These are phyloP conservation scores for Kuraishia borneana DNA, from an alignment of 805 yeast genomes.

Conservation along the genomic window DNA sequence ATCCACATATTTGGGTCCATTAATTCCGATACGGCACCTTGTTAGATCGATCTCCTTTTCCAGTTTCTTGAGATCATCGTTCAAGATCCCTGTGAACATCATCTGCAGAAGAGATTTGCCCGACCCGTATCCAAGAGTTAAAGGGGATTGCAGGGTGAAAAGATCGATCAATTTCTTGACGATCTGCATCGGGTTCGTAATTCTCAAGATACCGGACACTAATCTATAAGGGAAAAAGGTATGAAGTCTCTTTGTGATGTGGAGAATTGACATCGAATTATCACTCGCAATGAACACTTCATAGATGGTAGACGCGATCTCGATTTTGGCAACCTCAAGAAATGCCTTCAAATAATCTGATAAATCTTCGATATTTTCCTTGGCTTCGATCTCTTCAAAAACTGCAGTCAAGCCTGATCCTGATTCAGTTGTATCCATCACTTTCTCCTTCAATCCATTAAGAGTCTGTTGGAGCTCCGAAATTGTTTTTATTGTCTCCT, in stretches of 20 bases:
- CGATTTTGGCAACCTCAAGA: constrained; percentile 74
- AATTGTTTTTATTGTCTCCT: constrained; percentile 27
- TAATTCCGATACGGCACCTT: constrained; percentile 22
- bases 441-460: constrained; percentile 23
- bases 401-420: constrained; percentile 47
- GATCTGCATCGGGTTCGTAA: constrained; percentile 81
- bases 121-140: constrained; percentile 27
- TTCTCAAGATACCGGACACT: constrained; percentile 63
- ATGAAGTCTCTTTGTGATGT: constrained; percentile 64
- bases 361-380: constrained; percentile 40
- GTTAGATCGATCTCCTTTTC: constrained; percentile 40
- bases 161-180: constrained; percentile 72
- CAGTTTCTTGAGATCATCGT: constrained; percentile 63
- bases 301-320: constrained; percentile 75
- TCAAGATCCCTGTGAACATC: constrained; percentile 58
- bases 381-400: constrained; percentile 54
- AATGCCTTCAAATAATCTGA: constrained; percentile 61
- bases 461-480: constrained; percentile 24
- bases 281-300: constrained; percentile 75
- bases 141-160: constrained; percentile 65
- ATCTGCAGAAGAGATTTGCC: constrained; percentile 60
- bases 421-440: constrained; percentile 10
- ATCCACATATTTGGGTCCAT: constrained; percentile 6
- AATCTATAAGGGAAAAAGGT: constrained; percentile 69
- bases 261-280: constrained; percentile 63